Conservation (phyloP, 164 flowering plant genomes). For the Saururus chinensis region DNA sequence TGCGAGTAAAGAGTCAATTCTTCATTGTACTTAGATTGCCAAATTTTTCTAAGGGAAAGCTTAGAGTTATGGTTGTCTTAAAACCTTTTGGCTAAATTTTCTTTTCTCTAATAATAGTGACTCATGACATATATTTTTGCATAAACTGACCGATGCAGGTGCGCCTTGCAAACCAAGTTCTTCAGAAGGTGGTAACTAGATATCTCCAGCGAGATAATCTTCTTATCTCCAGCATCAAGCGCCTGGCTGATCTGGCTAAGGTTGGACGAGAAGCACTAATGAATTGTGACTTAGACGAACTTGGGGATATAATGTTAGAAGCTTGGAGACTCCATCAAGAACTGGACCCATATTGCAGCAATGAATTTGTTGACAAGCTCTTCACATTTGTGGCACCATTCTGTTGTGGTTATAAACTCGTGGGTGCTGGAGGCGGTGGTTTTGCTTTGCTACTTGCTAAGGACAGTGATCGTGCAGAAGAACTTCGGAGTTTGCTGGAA, state of each 20-base stretch:
- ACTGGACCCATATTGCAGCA: slow-evolving; percentile 91
- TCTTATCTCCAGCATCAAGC: slow-evolving; percentile 90
- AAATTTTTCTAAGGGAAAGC: too few relatives aligned
- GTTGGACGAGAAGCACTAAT: slow-evolving; percentile 87
- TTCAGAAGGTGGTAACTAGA: slow-evolving; percentile 84
- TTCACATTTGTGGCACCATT: slow-evolving; percentile 57
- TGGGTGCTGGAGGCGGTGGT: slow-evolving; percentile 99
- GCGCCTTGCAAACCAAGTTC: slow-evolving; percentile 84
- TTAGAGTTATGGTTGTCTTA: too few relatives aligned
- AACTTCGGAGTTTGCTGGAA: slow-evolving; percentile 37
- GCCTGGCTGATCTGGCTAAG: slow-evolving; percentile 85
- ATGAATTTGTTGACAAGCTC: slow-evolving; percentile 69
- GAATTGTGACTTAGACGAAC: slow-evolving; percentile 73
- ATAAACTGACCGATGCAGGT: slow-evolving; percentile 33
- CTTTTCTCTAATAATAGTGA: too few relatives aligned
- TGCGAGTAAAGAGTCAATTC: too few relatives aligned
- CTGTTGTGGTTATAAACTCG: slow-evolving; percentile 95
- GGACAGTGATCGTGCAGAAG: slow-evolving; percentile 35
- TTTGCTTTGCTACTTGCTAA: slow-evolving; percentile 78
- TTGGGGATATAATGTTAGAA: slow-evolving; percentile 85
- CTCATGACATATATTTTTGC: too few relatives aligned
- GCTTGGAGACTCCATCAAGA: slow-evolving; percentile 98
- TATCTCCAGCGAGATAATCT: slow-evolving; percentile 82
- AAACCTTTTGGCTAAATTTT: too few relatives aligned
- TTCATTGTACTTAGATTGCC: too few relatives aligned